Evolutionary conservation across 306 rosid species (phyloP).

Genomic region (Malus sieversii): DNA sequence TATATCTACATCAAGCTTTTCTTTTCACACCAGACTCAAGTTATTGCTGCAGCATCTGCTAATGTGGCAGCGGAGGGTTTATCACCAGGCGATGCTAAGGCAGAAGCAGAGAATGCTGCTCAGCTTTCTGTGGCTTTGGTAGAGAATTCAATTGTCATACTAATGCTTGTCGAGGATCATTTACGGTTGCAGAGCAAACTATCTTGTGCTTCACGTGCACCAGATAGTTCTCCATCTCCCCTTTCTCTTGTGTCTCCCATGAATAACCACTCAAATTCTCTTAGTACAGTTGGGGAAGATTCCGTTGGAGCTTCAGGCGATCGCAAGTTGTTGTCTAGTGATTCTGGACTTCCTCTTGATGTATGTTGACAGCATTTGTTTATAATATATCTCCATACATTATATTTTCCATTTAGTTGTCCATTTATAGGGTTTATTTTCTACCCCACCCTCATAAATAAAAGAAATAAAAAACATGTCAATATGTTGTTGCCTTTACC

Average conservation of each 20-base stretch:
- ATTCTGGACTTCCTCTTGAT: conserved; percentile 63
- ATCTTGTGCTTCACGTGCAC: conserved; percentile 41
- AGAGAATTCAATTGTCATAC: conserved; percentile 91
- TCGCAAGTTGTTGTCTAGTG: conserved; percentile 42
- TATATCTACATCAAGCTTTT: conserved; percentile 37
- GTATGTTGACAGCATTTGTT: conserved; percentile 38
- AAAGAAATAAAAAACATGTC: neutral
- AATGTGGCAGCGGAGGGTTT: conserved; percentile 91
- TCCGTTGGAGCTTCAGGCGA: conserved; percentile 38
- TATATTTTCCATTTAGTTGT: conserved; percentile 6
- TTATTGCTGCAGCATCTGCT: conserved; percentile 94
- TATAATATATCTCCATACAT: neutral
- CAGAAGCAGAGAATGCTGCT: conserved; percentile 90
- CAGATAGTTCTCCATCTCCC: conserved; percentile 69
- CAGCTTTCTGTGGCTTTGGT: conserved; percentile 89
- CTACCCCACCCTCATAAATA: neutral
- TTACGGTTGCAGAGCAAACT: conserved; percentile 80
- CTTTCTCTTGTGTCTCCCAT: conserved; percentile 64
- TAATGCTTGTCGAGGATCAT: conserved; percentile 99
- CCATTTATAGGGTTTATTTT: neutral
- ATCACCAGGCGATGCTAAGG: conserved; percentile 74
- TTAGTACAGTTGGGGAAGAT: conserved; percentile 27
- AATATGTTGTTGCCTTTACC: neutral
- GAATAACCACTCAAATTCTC: conserved; percentile 36
- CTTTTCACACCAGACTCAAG: conserved; percentile 70